Conservation (phyloP, 164 flowering plant genomes). For the Umbellularia californica region DNA sequence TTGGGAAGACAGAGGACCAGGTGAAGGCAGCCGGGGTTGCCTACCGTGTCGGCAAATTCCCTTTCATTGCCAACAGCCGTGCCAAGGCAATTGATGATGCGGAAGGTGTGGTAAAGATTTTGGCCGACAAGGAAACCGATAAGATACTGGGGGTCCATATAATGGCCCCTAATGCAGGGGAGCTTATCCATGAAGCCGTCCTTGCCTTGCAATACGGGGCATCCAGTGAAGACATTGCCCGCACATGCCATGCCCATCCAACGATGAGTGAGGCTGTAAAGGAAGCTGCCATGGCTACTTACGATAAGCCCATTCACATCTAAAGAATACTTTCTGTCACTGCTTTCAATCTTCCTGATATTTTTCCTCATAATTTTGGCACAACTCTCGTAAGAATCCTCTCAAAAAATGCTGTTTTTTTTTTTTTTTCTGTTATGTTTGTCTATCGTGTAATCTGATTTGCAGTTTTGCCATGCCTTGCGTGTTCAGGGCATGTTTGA, state of each 20-base stretch:
- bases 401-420: too few species aligned
- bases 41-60: constrained; percentile 72
- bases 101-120: constrained; percentile 73
- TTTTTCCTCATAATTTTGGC: too few species aligned
- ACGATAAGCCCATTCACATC: constrained; percentile 95
- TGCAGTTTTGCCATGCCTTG: too few species aligned
- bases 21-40: constrained; percentile 54
- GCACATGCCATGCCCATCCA: constrained; percentile 94
- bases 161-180: constrained; percentile 78
- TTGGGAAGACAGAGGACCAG: constrained; percentile 84
- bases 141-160: constrained; percentile 78
- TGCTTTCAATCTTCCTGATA: too few species aligned
- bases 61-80: constrained; percentile 76
- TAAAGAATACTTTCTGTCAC: constrained; percentile 5
- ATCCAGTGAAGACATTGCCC: constrained; percentile 79
- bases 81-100: constrained; percentile 86
- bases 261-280: constrained; percentile 95
- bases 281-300: constrained; percentile 98
- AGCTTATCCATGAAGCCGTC: constrained; percentile 77
- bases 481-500: too few species aligned
- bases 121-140: constrained; percentile 75
- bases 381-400: too few species aligned
- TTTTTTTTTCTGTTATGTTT: too few species aligned
- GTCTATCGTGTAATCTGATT: too few species aligned
- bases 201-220: constrained; percentile 74